Evolutionary conservation across 1,284 basidiomycete species (phyloP), one percentile per base, ranked within the genome.

Genomic region (Austroboletus niveus): DNA sequence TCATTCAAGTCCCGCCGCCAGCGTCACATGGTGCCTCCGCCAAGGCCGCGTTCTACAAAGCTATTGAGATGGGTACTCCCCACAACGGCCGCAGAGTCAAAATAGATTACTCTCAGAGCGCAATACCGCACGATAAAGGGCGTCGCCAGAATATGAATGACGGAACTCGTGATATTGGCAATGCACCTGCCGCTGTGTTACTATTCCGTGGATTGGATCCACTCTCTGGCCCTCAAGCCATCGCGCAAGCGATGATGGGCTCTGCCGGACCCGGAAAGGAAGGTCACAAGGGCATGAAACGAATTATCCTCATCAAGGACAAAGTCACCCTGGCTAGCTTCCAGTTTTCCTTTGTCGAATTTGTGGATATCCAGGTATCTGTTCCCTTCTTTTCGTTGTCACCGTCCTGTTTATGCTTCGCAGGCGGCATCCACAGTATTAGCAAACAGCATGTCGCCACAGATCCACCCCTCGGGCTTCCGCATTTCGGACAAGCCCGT

Each of bases 331-430:
- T 87, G 73, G 83, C 84, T 2, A 92, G 90, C 64, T 94, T 92
- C 79, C 91, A 94, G 14, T 95, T 94, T 67, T 85, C 89, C 0
- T 98, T 98, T 65, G 89, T 95, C 12, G 92, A 97, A 64, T 91
- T 96, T 61, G 75, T 89, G 30, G 90, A 94, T 57, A 70, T 85
- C 8, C 82, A 87, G 76, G 93, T 94, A 70, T 57, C 65, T 11
- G 39, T 30, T 41, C 14, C 46, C 27, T 22, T 35, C 40, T 17
- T 38, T 4, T 42, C 27, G 15, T 42, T 14, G 10, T 40, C 35
- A 38, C 60, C 55, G 38, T 61, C 53, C 43, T 27, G 29, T 40
- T 58, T n/a, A 61, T 42, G 14, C 22, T 12, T 15, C 45, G 4
- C 47, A 90, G 87, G 81, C 82, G 47, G 87, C 89, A 48, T 78